Base-by-base conservation (phyloP, 306 rosid species). In the Malus sieversii region DNA sequence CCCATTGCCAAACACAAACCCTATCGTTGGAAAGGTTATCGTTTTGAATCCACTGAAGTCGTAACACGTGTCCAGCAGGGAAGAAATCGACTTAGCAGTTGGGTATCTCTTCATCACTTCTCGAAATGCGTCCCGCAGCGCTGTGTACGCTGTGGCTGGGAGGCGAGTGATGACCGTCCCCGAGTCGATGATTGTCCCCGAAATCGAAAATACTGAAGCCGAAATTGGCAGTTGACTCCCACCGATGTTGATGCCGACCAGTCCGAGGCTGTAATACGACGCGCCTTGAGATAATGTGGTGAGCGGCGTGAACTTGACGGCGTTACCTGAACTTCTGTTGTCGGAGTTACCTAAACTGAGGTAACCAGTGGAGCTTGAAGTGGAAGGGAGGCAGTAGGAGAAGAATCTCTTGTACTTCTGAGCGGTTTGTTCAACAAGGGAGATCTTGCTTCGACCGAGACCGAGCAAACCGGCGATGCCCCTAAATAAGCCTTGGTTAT, bases 331-430 rank as follows among this genome's bases (percentile, higher is more conserved):
- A 1, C 44, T 12, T 5, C 16, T 6, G 23, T 84, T 8, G 29
- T 82, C 84, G 23, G 23, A 10, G 10, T 38, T 38, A 20, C 85
- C 83, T 23, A 91, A 91, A 70, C 75, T 20, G 42, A 91, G 90
- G 62, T 79, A 72, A 15, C 97, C 97, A 8, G 85, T 75, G 22
- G 69, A 38, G 77, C 92, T 87, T 8, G 92, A 5, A n/a, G 84
- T 83, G 60, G 88, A 72, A 1, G 97, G 98, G 2, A 93, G 86
- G 58, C 97, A 93, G 70, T 93, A 93, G 44, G 97, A 87, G 84
- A 93, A 91, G 40, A 69, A 11, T 29, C 81, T 84, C 2, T 72
- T 12, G 72, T 88, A 93, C 32, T 84, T 88, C 6, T 51, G 4
- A 18, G 91, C 82, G 0, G 92, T 90, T 59, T 91, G 98, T 69